Conservation (phyloP, 495 filamentous ascomycete genomes). For the Talaromyces ruber region DNA sequence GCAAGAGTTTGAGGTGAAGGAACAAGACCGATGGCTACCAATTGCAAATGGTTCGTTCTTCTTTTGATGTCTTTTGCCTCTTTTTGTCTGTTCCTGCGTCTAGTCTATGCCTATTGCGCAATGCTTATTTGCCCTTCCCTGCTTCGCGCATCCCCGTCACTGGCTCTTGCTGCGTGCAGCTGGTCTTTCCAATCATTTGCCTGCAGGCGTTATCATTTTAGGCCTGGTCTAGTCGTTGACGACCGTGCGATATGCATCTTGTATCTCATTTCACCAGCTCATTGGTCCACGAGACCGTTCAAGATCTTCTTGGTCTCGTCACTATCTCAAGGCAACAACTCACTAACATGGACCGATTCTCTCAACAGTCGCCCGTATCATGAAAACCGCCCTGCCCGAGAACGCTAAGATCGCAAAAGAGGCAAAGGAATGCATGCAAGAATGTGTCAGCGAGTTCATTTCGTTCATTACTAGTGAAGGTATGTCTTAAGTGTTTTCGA, state of each 20-base stretch:
- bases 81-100: conserved; percentile 46
- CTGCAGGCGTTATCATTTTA: conserved; percentile 10
- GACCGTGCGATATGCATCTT: not conserved
- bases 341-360: conserved; percentile 73
- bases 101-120: not conserved
- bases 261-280: not conserved
- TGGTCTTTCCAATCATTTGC: conserved; percentile 31
- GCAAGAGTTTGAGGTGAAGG: conserved; percentile 96
- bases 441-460: conserved; percentile 99
- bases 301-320: not conserved
- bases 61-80: conserved; percentile 43
- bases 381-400: conserved; percentile 94
- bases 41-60: conserved; percentile 97
- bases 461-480: conserved; percentile 99
- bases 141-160: not conserved
- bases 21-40: conserved; percentile 98
- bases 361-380: conserved; percentile 92
- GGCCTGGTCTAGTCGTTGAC: not conserved
- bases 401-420: conserved; percentile 99
- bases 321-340: not conserved
- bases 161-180: conserved; percentile 27
- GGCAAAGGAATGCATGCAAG: conserved; percentile 99
- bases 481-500: conserved; percentile 24
- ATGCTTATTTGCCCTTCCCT: conserved; percentile 14
- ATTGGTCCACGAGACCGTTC: not conserved